phyloP scores from a whole-genome alignment of 208 protist species.

The Leishmania tarentolae region DNA sequence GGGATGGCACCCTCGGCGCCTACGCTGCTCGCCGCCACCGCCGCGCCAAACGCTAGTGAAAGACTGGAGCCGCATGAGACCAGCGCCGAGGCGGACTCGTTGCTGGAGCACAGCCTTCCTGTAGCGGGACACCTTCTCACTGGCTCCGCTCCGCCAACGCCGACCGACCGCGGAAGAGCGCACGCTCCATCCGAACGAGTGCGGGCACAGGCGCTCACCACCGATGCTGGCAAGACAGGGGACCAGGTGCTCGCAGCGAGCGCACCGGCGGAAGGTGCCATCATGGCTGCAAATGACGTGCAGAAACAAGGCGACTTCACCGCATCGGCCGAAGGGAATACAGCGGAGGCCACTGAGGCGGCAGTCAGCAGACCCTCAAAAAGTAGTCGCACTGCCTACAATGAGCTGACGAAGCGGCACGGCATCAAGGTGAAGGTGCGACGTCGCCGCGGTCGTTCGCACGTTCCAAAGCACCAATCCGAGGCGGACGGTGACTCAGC shows the following conservation, averaged over 20 bases:
- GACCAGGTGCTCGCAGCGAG: not conserved
- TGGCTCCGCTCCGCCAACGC: not conserved
- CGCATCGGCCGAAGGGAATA: not conserved
- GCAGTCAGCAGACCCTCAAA: not conserved
- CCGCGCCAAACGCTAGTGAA: not conserved
- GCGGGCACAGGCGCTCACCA: not conserved
- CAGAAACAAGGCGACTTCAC: not conserved
- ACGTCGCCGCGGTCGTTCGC: conserved; percentile 17
- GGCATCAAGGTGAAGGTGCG: conserved; percentile 30
- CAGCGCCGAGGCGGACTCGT: not conserved
- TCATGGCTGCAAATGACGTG: not conserved
- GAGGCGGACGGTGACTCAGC: not conserved
- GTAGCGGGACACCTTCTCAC: conserved; percentile 11
- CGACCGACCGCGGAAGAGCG: not conserved
- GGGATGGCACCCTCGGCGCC: not conserved
- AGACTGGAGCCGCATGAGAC: not conserved
- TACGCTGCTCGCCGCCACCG: not conserved
- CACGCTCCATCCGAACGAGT: not conserved
- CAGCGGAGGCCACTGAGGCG: not conserved
- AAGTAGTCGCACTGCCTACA: not conserved
- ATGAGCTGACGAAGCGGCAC: conserved; percentile 13
- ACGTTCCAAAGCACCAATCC: not conserved
- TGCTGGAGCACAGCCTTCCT: conserved; percentile 26
- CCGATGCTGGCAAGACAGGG: not conserved
- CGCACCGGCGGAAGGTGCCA: not conserved